Conservation (phyloP, 148 eudicot species). For the Simmondsia chinensis region DNA sequence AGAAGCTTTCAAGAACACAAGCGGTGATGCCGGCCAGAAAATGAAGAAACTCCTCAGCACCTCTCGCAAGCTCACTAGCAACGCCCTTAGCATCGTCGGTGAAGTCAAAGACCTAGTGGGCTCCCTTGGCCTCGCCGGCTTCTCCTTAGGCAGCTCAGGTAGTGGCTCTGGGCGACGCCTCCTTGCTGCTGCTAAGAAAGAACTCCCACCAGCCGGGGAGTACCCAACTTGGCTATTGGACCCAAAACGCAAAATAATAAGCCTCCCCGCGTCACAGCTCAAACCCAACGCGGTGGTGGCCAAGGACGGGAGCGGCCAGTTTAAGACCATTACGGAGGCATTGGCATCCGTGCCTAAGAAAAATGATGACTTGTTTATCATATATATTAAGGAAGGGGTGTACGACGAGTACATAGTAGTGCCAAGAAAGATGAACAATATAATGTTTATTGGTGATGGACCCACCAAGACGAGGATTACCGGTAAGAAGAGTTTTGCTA, state of each 20-base stretch:
- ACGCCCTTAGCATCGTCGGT: constrained; percentile 36
- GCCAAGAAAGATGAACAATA: constrained; percentile 21
- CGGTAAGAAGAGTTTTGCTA: constrained; percentile 34
- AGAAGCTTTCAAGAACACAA: constrained; percentile 58
- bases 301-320: constrained; percentile 28
- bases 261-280: constrained; percentile 1
- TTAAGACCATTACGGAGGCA: constrained; percentile 26
- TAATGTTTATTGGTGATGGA: constrained; percentile 61
- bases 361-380: constrained; percentile 21
- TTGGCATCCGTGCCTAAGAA: constrained; percentile 14
- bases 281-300: constrained; percentile 28
- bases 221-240: constrained; percentile 20
- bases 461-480: constrained; percentile 43
- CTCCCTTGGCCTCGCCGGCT: constrained; percentile 11
- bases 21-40: constrained; percentile 33
- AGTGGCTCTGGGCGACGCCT: constrained; percentile 13
- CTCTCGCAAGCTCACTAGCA: constrained; percentile 36
- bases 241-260: constrained; percentile 13
- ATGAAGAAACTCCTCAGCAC: constrained; percentile 35
- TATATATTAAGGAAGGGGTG: constrained; percentile 45
- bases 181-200: not conserved
- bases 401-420: constrained; percentile 40
- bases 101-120: constrained; percentile 13
- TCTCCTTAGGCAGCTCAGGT: constrained; percentile 4
- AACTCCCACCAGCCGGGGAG: constrained; percentile 17